phyloP scores from a whole-genome alignment of 192 early-diverging fungal genomes.

The Umbelopsis vinacea region DNA sequence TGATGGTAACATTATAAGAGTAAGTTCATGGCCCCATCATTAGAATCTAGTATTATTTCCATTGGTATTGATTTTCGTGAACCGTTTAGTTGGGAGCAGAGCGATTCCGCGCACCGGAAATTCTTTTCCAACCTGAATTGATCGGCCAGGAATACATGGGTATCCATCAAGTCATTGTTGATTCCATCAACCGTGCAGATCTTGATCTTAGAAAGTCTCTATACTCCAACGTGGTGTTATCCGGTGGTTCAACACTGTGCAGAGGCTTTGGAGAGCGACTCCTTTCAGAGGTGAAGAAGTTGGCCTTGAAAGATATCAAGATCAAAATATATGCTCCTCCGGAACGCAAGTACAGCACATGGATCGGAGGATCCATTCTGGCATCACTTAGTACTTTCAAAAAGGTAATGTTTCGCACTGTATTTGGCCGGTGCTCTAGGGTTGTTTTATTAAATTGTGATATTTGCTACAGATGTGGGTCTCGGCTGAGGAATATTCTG shows the following conservation, averaged over 20 bases:
- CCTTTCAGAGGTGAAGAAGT: constrained; percentile 86
- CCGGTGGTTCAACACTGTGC: constrained; percentile 95
- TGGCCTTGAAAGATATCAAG: constrained; percentile 92
- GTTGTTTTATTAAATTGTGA: no score
- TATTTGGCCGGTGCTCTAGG: no score
- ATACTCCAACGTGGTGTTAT: constrained; percentile 90
- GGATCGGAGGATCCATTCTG: constrained; percentile 97
- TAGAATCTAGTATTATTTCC: not conserved
- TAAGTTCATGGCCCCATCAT: constrained; percentile 33
- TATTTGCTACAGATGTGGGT: constrained; percentile 85
- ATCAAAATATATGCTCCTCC: constrained; percentile 97
- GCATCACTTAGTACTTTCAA: constrained; percentile 98
- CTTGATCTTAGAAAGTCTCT: constrained; percentile 91
- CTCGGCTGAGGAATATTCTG: constrained; percentile 95
- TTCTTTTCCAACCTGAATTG: constrained; percentile 93
- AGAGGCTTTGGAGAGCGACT: constrained; percentile 94
- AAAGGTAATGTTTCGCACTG: constrained; percentile 67
- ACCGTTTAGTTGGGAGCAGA: constrained; percentile 78
- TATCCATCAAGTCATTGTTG: constrained; percentile 91
- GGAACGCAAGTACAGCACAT: constrained; percentile 97
- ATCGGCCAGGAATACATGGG: constrained; percentile 93
- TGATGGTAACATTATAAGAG: constrained; percentile 85
- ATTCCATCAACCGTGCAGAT: constrained; percentile 93
- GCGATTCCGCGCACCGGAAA: constrained; percentile 94
- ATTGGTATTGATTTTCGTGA: not conserved